Conservation (phyloP, 257 asterid genomes). For the Eustoma russellianum region DNA sequence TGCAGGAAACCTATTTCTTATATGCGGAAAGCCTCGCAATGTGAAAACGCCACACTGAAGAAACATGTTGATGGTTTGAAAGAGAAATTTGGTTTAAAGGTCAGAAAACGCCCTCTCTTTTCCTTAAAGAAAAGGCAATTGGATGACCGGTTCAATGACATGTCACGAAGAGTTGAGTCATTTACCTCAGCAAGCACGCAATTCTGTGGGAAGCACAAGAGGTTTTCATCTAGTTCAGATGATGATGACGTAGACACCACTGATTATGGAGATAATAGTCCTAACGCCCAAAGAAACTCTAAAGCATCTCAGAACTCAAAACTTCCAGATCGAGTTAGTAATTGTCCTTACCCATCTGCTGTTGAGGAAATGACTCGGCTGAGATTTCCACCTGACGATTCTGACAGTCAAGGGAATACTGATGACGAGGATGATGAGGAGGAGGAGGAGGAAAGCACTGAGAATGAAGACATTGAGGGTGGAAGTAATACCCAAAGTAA, state of each 20-base stretch:
- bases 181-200: conserved; percentile 37
- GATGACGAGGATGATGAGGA: conserved; percentile 57
- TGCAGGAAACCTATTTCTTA: conserved; percentile 45
- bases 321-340: conserved; percentile 45
- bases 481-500: conserved; percentile 18
- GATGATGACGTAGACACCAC: conserved; percentile 38
- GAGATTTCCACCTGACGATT: too few species aligned
- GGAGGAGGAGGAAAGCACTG: conserved; percentile 36
- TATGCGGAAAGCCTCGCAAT: conserved; percentile 37
- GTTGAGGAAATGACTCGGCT: conserved; percentile 37
- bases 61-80: conserved; percentile 37
- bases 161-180: conserved; percentile 54
- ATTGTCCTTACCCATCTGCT: conserved; percentile 94
- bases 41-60: conserved; percentile 33
- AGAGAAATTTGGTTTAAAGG: conserved; percentile 26
- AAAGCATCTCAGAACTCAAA: conserved; percentile 27
- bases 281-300: conserved; percentile 14
- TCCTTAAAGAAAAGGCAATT: conserved; percentile 42
- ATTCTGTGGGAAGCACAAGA: conserved; percentile 59
- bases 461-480: conserved; percentile 21
- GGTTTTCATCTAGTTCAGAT: conserved; percentile 65
- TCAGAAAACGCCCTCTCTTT: conserved; percentile 45
- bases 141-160: conserved; percentile 55
- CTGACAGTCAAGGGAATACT: conserved; percentile 25
- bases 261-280: conserved; percentile 26